These are phyloP conservation scores for Nevesoporus exiguus DNA, from an alignment of 768 basidiomycete species.

Conservation along the genomic window DNA sequence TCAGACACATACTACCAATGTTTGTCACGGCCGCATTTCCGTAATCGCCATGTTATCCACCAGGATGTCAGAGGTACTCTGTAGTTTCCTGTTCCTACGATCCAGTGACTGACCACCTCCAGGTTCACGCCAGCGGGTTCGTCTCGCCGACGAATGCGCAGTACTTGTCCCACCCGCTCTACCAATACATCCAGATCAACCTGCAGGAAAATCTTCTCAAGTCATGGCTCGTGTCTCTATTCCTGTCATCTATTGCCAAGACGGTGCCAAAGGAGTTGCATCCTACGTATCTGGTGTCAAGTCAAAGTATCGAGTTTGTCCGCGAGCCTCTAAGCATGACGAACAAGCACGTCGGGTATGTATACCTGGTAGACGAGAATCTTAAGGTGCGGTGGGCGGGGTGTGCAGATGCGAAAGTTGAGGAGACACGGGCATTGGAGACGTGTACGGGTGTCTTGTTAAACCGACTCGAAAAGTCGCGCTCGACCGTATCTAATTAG, in stretches of 20 bases:
- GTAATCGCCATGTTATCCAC: slow-evolving; percentile 82
- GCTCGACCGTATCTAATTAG: not conserved
- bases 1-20: slow-evolving; percentile 68
- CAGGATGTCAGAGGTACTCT: slow-evolving; percentile 76
- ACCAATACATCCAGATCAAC: slow-evolving; percentile 82
- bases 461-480: slow-evolving; percentile 45
- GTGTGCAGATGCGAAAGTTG: slow-evolving; percentile 74
- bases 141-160: slow-evolving; percentile 50
- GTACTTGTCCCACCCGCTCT: slow-evolving; percentile 54
- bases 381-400: slow-evolving; percentile 89
- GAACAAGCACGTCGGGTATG: slow-evolving; percentile 89
- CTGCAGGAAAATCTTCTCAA: slow-evolving; percentile 93
- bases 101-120: not conserved
- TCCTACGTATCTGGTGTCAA: slow-evolving; percentile 72
- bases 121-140: slow-evolving; percentile 82
- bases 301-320: slow-evolving; percentile 81
- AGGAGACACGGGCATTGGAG: slow-evolving; percentile 68
- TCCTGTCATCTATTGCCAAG: slow-evolving; percentile 68
- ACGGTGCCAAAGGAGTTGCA: slow-evolving; percentile 63
- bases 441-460: slow-evolving; percentile 68
- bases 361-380: slow-evolving; percentile 85
- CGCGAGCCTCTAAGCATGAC: slow-evolving; percentile 83
- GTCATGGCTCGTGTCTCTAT: slow-evolving; percentile 83
- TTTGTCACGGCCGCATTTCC: slow-evolving; percentile 74
- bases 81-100: not conserved